Conservation (phyloP, 495 filamentous ascomycete genomes). For the Pseudoneurospora amorphoporcata region DNA sequence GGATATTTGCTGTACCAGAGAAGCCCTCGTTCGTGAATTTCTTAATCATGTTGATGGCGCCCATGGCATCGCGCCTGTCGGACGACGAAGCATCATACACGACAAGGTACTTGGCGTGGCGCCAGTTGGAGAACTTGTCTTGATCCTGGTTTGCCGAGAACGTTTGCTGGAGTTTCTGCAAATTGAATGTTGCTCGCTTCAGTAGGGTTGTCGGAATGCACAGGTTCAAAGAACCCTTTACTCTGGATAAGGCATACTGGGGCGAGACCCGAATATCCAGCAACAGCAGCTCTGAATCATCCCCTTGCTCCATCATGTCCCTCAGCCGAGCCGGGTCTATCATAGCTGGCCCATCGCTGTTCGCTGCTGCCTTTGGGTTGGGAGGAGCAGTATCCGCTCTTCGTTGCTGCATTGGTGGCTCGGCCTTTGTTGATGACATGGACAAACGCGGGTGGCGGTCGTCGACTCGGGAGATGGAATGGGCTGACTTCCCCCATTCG, state of each 20-base stretch:
- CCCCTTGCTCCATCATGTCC: conserved; percentile 49
- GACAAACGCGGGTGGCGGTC: conserved; percentile 43
- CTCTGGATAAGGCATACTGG: conserved; percentile 64
- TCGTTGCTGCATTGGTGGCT: conserved; percentile 5
- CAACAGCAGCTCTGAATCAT: conserved; percentile 51
- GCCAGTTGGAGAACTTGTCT: conserved; percentile 68
- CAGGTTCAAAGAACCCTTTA: conserved; percentile 73
- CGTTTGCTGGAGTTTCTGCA: conserved; percentile 80
- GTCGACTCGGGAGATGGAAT: conserved; percentile 31
- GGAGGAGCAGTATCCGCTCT: conserved; percentile 50
- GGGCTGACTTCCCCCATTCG: conserved; percentile 17
- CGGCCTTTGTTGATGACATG: conserved; percentile 27
- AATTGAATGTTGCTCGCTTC: conserved; percentile 82
- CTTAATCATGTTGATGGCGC: conserved; percentile 72
- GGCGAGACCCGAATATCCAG: conserved; percentile 86
- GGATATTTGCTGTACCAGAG: conserved; percentile 58
- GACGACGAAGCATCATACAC: conserved; percentile 76
- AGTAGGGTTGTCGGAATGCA: conserved; percentile 92
- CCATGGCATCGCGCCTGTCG: conserved; percentile 66
- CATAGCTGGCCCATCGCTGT: conserved; percentile 39
- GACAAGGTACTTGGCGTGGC: conserved; percentile 59
- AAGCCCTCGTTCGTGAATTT: conserved; percentile 87
- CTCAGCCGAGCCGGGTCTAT: conserved; percentile 55
- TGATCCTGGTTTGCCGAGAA: conserved; percentile 69
- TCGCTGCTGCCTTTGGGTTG: conserved; percentile 18